These are phyloP conservation scores for Orbilia quercus DNA, from an alignment of 2,329 filamentous ascomycete species.

Conservation along the genomic window DNA sequence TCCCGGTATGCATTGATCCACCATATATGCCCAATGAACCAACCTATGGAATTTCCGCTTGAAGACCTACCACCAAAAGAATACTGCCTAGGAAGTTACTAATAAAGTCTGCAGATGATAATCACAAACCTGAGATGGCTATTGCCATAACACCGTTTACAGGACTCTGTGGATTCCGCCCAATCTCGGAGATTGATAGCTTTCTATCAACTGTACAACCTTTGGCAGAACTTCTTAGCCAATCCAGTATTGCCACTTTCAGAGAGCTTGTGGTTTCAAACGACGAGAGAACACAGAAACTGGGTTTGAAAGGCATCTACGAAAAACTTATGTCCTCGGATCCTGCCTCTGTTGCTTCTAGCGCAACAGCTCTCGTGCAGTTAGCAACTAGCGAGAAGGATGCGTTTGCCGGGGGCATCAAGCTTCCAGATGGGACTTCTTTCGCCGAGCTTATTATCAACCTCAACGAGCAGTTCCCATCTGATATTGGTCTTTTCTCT, in stretches of 20 bases:
- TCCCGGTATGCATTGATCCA: slow-evolving; percentile 65
- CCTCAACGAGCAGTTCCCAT: slow-evolving; percentile 84
- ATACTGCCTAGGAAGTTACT: background rate
- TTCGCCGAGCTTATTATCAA: slow-evolving; percentile 79
- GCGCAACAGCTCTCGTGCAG: slow-evolving; percentile 76
- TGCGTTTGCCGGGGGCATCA: slow-evolving; percentile 76
- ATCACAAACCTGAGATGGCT: slow-evolving; percentile 99
- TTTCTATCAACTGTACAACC: slow-evolving; percentile 77
- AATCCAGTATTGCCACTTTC: slow-evolving; percentile 71
- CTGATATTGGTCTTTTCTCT: slow-evolving; percentile 92
- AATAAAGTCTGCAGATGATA: slow-evolving; percentile 76
- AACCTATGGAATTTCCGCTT: background rate
- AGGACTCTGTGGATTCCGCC: slow-evolving; percentile 93
- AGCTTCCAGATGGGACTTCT: slow-evolving; percentile 67
- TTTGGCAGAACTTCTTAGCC: slow-evolving; percentile 75
- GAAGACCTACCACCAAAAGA: background rate
- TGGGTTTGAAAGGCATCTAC: slow-evolving; percentile 82
- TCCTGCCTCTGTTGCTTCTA: slow-evolving; percentile 72
- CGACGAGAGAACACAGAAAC: slow-evolving; percentile 68
- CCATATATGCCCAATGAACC: no score
- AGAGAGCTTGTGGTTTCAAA: slow-evolving; percentile 67
- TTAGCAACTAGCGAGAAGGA: slow-evolving; percentile 75
- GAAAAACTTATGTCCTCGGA: slow-evolving; percentile 82
- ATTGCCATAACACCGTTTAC: slow-evolving; percentile 97
- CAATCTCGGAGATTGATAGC: slow-evolving; percentile 83